Conservation (phyloP, 2,329 filamentous ascomycete genomes). For the Aspergillus nomiae region DNA sequence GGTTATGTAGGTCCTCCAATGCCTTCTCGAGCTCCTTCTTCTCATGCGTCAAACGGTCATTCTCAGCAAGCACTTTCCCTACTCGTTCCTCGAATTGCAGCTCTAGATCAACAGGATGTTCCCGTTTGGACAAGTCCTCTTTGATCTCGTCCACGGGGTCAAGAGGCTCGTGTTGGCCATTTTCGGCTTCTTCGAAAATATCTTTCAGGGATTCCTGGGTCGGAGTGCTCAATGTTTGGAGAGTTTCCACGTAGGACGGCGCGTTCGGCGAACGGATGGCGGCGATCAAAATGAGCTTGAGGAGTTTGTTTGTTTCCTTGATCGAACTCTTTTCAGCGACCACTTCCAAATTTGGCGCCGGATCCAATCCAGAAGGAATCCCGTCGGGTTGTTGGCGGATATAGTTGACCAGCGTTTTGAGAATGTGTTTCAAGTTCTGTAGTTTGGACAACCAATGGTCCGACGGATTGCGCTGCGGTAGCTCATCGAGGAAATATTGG, state of each 20-base stretch:
- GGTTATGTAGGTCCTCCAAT: conserved; percentile 58
- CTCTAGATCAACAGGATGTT: conserved; percentile 45
- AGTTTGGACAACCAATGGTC: conserved; percentile 52
- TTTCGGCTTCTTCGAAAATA: conserved; percentile 50
- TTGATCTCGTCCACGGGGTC: conserved; percentile 41
- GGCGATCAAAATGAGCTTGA: conserved; percentile 65
- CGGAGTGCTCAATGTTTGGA: conserved; percentile 45
- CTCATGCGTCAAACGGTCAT: conserved; percentile 61
- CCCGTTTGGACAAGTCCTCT: conserved; percentile 36
- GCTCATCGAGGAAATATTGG: conserved; percentile 49
- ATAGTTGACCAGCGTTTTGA: conserved; percentile 49
- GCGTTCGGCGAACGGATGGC: conserved; percentile 61
- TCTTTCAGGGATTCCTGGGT: conserved; percentile 50
- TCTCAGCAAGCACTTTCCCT: conserved; percentile 51
- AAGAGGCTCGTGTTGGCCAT: conserved; percentile 40
- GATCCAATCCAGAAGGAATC: conserved; percentile 44
- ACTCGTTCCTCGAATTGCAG: conserved; percentile 52
- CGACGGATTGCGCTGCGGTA: conserved; percentile 46
- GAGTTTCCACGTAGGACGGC: conserved; percentile 56
- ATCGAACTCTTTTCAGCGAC: conserved; percentile 47
- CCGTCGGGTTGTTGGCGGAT: conserved; percentile 49
- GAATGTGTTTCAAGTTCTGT: conserved; percentile 52
- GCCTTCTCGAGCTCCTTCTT: conserved; percentile 52
- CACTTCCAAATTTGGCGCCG: conserved; percentile 48
- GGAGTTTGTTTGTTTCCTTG: conserved; percentile 54